Evolutionary conservation across 2,329 filamentous ascomycete species (phyloP), one percentile per base, ranked within the genome.

Genomic region (Xylariaceae sp.): DNA sequence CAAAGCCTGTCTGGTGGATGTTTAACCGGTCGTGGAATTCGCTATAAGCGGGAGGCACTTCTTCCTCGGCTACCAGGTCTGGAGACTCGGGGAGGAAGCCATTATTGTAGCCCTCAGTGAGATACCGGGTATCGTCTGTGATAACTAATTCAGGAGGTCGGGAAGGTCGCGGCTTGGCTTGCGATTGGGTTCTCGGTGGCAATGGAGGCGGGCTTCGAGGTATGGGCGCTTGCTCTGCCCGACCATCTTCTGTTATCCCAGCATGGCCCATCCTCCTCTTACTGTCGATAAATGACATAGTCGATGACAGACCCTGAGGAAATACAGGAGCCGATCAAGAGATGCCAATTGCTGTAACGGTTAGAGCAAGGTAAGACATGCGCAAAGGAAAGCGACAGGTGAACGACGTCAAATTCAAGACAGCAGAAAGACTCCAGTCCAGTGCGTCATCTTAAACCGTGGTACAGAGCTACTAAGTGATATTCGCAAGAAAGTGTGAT

Each of bases 1-100:
- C 71, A 43, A 84, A 76, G 11, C 78, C 79, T 31, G 76, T 68
- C 50, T 81, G 77, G 14, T 70, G 75, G 42, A 83, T 71, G 41
- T 76, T 70, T 16, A 84, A 56, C 38, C 74, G 68, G 47, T 77
- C 68, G 38, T 69, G 69, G 11, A 66, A 60, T 14, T 76, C 73
- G 49, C 78, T 78, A 51, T 83, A 83, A 1, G 76, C 71, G 2
- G 76, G 77, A 15, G 72, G 74, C 5, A 65, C 64, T 13, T 70
- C 67, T 2, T 61, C 53, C 19, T 59, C 57, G 29, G 61, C 54
- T 9, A 62, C 66, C 19, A 73, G 58, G 19, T 65, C 63, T 3
- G 69, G 64, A 18, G 64, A 46, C 30, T 64, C 48, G 14, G 55
- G 51, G 21, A 58, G 47, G 24, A 52, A 47, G 18, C 47, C 44